Evolutionary conservation across 805 yeast species (phyloP).

Genomic region (Cyberlindnera maclurae): DNA sequence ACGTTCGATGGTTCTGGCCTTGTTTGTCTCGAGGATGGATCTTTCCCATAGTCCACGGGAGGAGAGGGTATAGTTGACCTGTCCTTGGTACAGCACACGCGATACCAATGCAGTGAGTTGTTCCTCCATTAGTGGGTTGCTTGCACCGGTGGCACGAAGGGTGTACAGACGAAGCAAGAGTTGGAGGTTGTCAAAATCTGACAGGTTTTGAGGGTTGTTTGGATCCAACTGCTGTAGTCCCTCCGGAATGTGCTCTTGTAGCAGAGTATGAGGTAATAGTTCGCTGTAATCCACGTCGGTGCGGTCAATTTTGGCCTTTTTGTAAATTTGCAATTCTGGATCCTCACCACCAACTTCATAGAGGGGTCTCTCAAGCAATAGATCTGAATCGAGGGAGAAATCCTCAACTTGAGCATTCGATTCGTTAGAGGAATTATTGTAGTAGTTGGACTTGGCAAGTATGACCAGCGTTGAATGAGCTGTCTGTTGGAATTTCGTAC

Average conservation of each 20-base stretch:
- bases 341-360: constrained; percentile 54
- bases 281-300: constrained; percentile 32
- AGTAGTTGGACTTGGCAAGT: constrained; percentile 49
- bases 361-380: constrained; percentile 66
- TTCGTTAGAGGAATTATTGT: constrained; percentile 22
- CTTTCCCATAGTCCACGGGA: constrained; percentile 87
- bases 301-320: constrained; percentile 31
- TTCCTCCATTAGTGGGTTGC: constrained; percentile 67
- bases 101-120: constrained; percentile 72
- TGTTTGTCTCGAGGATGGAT: constrained; percentile 71
- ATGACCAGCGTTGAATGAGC: constrained; percentile 71
- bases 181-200: constrained; percentile 67
- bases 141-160: constrained; percentile 63
- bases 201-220: constrained; percentile 69
- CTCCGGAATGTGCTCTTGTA: constrained; percentile 57
- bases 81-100: constrained; percentile 53
- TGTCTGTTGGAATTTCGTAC: constrained; percentile 74
- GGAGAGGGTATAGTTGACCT: constrained; percentile 70
- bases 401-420: constrained; percentile 44
- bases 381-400: constrained; percentile 64
- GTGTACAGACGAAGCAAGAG: constrained; percentile 60
- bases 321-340: constrained; percentile 33
- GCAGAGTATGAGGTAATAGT: constrained; percentile 56
- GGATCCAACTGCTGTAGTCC: constrained; percentile 57
- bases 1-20: constrained; percentile 84